Base-by-base conservation (phyloP, 192 early-diverging fungal genomes). In the Coemansia umbellata region DNA sequence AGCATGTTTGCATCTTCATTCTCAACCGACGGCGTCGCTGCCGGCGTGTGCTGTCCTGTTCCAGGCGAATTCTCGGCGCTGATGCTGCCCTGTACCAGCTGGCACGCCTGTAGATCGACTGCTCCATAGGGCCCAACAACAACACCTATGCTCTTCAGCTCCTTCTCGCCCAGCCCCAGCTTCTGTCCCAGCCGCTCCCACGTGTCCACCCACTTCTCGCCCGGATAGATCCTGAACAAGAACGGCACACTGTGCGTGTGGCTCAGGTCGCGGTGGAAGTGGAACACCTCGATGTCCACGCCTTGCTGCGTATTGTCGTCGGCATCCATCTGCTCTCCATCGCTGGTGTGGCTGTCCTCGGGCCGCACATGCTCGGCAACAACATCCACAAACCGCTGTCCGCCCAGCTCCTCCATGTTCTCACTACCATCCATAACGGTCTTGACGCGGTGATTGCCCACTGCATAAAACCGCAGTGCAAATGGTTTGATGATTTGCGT, bases 241-340 rank as follows among this genome's bases (percentile, higher is more conserved):
- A 98, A 95, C 18, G 95, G 95, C 28, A 91, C 75, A 33, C 92
- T 82, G 66, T 96, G 91, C 6, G 80, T 63, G 27, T 82, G 81
- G 10, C 39, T 30, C 11, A 84, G 67, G 22, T 92, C 87, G 51
- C 85, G 82, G 41, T 79, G 71, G 64, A 87, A 94, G 62, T 95
- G 92, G 69, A 84, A 85, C 15, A 89, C 89, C 15, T 71, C 76
- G 43, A 95, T 55, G n/a, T 80, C 32, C 6, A 39, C 21, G 32
- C 81, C 62, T 8, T 21, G 56, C 18, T 7, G 4, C 8, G 26
- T 18, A 30, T 80, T 79, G 31, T 84, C 86, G 50, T 61, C 62
- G 3, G 74, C 79, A 15, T 61, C 58, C 58, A 68, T 68, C 28
- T 31, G 37, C 33, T 17, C 19, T 31, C 37, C 32, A 31, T 32